Percentiles rank a stretch among this genome's conserved stretches.
Evolutionary conservation across 352 stramenopile species (phyloP).

Genomic region (Pythium folliculosum): DNA sequence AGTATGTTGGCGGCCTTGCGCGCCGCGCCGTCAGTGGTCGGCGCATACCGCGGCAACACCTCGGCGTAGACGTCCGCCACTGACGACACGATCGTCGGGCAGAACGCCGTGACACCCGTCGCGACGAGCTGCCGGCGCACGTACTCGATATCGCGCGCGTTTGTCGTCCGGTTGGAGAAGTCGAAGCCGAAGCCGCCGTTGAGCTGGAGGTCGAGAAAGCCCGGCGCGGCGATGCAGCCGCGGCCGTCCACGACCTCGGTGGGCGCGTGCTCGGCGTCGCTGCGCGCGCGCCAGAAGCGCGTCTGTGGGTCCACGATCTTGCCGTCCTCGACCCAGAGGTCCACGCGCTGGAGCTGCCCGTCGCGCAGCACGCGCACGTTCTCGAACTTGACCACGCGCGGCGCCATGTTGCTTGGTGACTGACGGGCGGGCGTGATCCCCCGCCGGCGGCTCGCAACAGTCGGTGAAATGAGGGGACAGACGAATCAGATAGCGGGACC

Average conservation of each 20-base stretch:
- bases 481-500: neutral
- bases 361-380: constrained; percentile 64
- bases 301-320: constrained; percentile 52
- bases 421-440: neutral
- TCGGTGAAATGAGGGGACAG: neutral
- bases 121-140: constrained; percentile 55
- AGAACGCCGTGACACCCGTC: constrained; percentile 84
- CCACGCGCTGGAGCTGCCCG: constrained; percentile 36
- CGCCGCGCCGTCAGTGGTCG: constrained; percentile 34
- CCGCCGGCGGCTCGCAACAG: neutral
- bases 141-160: constrained; percentile 41
- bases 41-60: constrained; percentile 53
- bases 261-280: constrained; percentile 42
- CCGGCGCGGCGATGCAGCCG: constrained; percentile 70
- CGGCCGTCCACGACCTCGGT: constrained; percentile 63
- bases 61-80: constrained; percentile 52
- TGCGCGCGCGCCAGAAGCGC: constrained; percentile 49
- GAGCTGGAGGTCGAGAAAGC: constrained; percentile 91
- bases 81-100: constrained; percentile 89
- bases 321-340: constrained; percentile 58
- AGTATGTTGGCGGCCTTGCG: constrained; percentile 67
- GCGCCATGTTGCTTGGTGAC: neutral
- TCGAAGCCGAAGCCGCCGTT: constrained; percentile 89
- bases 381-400: constrained; percentile 48
- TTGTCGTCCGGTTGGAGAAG: constrained; percentile 71